These are phyloP conservation scores for Penicillium concentricum DNA, from an alignment of 2,329 filamentous ascomycete species.

Conservation along the genomic window DNA sequence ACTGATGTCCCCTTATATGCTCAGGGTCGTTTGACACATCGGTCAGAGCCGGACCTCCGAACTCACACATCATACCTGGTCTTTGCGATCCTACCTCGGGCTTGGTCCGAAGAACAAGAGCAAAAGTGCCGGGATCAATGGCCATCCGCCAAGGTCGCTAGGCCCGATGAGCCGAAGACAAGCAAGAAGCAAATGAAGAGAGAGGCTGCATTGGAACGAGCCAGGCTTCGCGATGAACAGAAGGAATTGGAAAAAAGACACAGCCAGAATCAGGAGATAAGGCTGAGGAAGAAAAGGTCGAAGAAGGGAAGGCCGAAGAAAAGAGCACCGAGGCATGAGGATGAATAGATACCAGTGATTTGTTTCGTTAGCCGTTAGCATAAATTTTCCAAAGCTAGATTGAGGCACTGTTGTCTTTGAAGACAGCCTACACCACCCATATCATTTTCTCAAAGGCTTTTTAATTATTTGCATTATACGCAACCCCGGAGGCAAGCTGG, in stretches of 20 bases:
- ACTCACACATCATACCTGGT: constrained; percentile 96
- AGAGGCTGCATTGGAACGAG: constrained; percentile 49
- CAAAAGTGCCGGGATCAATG: constrained; percentile 62
- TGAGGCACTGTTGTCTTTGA: neutral
- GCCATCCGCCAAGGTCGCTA: constrained; percentile 58
- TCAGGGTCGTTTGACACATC: constrained; percentile 74
- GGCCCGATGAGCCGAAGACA: constrained; percentile 27
- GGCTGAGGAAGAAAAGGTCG: constrained; percentile 1
- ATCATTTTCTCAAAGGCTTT: neutral
- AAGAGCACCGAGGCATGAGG: neutral
- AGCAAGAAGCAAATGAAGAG: constrained; percentile 42
- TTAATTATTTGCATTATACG: neutral
- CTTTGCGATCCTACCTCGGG: constrained; percentile 83
- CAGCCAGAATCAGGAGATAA: neutral
- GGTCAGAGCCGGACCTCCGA: constrained; percentile 84
- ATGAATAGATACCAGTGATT: constrained; percentile 1
- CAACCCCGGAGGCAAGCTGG: neutral
- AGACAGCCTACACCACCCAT: neutral
- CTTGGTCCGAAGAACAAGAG: constrained; percentile 84
- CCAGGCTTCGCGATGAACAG: constrained; percentile 12
- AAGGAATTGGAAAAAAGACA: constrained; percentile 13
- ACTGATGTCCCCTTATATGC: constrained; percentile 58
- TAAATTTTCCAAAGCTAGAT: neutral
- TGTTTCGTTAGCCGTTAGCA: neutral
- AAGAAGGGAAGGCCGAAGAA: neutral